Conservation (phyloP, 1,139 yeast species). For the Lodderomyces margitis region DNA sequence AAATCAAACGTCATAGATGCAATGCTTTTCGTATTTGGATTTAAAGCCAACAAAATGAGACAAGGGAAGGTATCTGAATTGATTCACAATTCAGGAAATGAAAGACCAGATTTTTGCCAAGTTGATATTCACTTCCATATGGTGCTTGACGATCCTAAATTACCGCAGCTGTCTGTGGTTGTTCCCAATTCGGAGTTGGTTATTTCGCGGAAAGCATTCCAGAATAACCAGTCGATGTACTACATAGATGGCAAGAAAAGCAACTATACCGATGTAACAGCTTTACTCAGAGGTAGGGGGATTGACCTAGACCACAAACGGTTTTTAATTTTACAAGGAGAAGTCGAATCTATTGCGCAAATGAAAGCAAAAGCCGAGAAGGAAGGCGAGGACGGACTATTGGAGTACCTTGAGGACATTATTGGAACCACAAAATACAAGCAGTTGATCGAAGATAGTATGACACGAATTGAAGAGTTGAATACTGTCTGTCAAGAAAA, state of each 20-base stretch:
- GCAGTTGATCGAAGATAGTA: constrained; percentile 65
- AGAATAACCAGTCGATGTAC: constrained; percentile 77
- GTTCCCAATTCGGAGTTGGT: constrained; percentile 61
- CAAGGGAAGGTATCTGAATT: constrained; percentile 89
- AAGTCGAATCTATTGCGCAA: constrained; percentile 96
- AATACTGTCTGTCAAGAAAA: constrained; percentile 82
- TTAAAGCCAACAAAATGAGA: constrained; percentile 94
- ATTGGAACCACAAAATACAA: constrained; percentile 92
- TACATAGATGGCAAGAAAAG: constrained; percentile 69
- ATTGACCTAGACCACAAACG: constrained; percentile 94
- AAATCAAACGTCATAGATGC: constrained; percentile 97
- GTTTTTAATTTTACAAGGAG: constrained; percentile 93
- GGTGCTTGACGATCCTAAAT: constrained; percentile 58
- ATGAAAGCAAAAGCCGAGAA: constrained; percentile 97
- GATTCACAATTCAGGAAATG: constrained; percentile 76
- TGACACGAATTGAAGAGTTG: constrained; percentile 58
- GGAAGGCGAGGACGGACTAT: constrained; percentile 88
- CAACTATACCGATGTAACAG: constrained; percentile 77
- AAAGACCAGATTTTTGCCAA: constrained; percentile 68
- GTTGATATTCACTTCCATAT: constrained; percentile 92
- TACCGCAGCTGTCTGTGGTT: constrained; percentile 16
- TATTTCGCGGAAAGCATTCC: constrained; percentile 76
- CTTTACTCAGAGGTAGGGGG: constrained; percentile 73
- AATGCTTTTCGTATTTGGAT: constrained; percentile 93
- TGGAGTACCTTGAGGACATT: constrained; percentile 94